Base-by-base conservation (phyloP, 768 basidiomycete species). In the Rhizopogon vulgaris region DNA sequence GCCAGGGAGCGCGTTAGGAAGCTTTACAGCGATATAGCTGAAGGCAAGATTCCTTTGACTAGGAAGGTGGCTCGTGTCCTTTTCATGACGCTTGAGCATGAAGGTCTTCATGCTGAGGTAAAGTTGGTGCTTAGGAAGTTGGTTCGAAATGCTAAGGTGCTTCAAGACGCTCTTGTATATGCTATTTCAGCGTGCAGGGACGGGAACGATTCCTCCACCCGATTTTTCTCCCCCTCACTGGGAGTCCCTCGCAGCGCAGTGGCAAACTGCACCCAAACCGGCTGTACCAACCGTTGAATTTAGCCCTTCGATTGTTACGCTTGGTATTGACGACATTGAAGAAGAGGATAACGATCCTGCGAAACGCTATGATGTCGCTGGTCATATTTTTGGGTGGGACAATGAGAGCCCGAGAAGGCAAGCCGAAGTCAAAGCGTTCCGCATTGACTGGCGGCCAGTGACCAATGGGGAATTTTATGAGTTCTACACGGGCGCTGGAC, bases 71-170 rank as follows among this genome's bases (percentile, higher is more conserved):
- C 78, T 3, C 77, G 94, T 41, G 87, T 93, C 3, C 71, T 98
- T 14, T 92, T 86, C 71, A 93, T 97, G 86, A 87, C 89, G 0
- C 82, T 79, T 49, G 93, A 95, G 68, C 94, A 98, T 59, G 93
- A 97, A 64, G 89, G 80, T 4, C 73, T 90, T 66, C 95, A 98
- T 62, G 75, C 78, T 3, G 96, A 98, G 75, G 80, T 81, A 58
- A 50, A 4, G 22, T 46, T 24, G 32, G 18, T n/a, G 22, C 12
- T 39, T 49, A 10, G 24, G 28, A 27, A 18, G n/a, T 30, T 38
- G 50, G 34, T 53, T 52, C 14, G 32, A 24, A 22, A 22, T 34
- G 12, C 52, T 52, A 50, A 53, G 38, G 22, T 10, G 5, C 45
- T 22, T 34, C 45, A 34, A 82, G 77, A 99, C 96, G 0, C 73